Evolutionary conservation across 306 rosid genomes (phyloP), one percentile per base, ranked within the genome.

Genomic region (Quercus bicolor): DNA sequence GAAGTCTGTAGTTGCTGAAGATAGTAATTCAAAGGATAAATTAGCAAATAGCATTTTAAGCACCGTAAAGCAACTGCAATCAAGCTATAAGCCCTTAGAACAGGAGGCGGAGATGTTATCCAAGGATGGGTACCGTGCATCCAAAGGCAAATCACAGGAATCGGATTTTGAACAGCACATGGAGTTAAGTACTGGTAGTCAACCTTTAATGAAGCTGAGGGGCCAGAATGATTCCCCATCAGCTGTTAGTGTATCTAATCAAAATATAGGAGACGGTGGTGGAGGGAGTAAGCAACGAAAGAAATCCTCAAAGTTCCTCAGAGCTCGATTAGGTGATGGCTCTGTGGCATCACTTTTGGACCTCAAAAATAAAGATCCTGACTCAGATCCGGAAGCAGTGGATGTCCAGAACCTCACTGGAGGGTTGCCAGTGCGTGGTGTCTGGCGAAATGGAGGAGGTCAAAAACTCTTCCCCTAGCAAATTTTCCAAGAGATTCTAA

Each of bases 301-400:
- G 88, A 95, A 95, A 85, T 74, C 87, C 40, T 83, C 96, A 0
- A 93, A 91, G 80, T 95, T 95, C 75, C 88, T 86, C 26, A 85
- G 97, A 80, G 89, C 83, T 73, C 91, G 96, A 15, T 85, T 95
- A 43, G 99, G 99, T 21, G 96, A 95, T 86, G 93, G 93, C 37
- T 84, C 91, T 57, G 86, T 81, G 20, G 82, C 88, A 14, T 84
- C 93, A 19, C 89, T 80, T 53, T 72, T 85, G 20, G 93, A 91
- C 81, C 23, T 33, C 31, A 82, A 78, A 55, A 83, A 78, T 62
- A 73, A 87, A 33, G 76, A 77, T 71, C n/a, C 66, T 2, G 85
- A 76, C n/a, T 24, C 87, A 21, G 89, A 86, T 81, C 60, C 73
- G 0, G 88, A 83, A 70, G 69, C 78, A 66, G 56, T 61, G 3